Conservation (phyloP, 2,329 filamentous ascomycete genomes). For the Penicillium occitanis region DNA sequence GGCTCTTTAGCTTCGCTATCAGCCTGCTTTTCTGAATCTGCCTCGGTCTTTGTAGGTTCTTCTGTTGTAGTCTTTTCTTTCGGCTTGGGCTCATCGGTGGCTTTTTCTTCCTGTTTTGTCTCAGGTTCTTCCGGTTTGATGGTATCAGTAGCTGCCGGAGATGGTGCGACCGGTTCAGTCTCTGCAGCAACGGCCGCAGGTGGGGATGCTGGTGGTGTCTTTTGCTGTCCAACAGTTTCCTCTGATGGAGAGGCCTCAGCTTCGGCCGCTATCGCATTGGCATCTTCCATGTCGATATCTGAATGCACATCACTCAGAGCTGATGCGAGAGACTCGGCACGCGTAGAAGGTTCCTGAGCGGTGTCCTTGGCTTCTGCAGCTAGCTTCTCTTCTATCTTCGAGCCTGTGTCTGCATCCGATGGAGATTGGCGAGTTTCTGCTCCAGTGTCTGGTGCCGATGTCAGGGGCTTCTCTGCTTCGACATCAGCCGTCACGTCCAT, state of each 20-base stretch:
- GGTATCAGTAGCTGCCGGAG: conserved; percentile 28
- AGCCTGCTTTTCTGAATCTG: conserved; percentile 34
- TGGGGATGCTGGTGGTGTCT: conserved; percentile 29
- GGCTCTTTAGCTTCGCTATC: conserved; percentile 33
- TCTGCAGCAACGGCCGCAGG: conserved; percentile 24
- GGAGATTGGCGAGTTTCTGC: conserved; percentile 31
- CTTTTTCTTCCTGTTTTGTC: conserved; percentile 23
- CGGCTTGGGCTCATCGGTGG: conserved; percentile 5
- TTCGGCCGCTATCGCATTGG: conserved; percentile 24
- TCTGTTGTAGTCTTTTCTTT: conserved; percentile 9
- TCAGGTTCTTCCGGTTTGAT: conserved; percentile 19
- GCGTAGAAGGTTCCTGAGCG: conserved; percentile 34
- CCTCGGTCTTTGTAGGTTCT: conserved; percentile 26
- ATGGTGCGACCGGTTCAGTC: conserved; percentile 24
- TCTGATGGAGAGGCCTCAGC: conserved; percentile 25
- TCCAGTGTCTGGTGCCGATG: conserved; percentile 32
- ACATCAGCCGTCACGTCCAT: conserved; percentile 38
- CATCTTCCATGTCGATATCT: conserved; percentile 41
- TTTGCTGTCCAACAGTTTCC: conserved; percentile 27
- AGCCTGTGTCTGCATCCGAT: conserved; percentile 32
- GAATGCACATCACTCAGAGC: conserved; percentile 27
- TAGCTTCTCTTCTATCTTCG: conserved; percentile 35
- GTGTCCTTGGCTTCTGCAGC: conserved; percentile 34
- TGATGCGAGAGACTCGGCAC: conserved; percentile 32
- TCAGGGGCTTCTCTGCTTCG: conserved; percentile 44